phyloP scores from a whole-genome alignment of 305 asterid genomes.

The Solanum hybrid region DNA sequence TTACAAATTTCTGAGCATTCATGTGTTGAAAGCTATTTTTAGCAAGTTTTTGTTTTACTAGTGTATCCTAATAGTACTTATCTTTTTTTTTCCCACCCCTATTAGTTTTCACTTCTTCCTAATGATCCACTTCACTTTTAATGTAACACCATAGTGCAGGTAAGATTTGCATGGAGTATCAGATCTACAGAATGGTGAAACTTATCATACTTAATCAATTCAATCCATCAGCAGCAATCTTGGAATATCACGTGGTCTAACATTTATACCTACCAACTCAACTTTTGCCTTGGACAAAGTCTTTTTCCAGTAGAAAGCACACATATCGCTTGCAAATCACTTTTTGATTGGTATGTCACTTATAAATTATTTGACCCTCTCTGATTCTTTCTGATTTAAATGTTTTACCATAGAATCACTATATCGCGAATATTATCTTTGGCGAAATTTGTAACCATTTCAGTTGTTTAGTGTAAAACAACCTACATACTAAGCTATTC shows the following conservation, averaged over 20 bases:
- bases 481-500: background rate
- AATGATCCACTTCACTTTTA: background rate
- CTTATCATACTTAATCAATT: background rate
- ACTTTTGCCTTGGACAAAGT: background rate
- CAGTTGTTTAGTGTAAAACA: background rate
- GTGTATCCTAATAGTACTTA: background rate
- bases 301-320: background rate
- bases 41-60: background rate
- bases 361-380: background rate
- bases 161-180: background rate
- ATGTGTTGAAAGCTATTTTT: background rate
- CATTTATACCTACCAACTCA: background rate
- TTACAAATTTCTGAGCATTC: background rate
- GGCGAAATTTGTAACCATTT: background rate
- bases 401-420: background rate
- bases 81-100: background rate
- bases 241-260: background rate
- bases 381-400: background rate
- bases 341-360: background rate
- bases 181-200: background rate
- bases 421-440: background rate
- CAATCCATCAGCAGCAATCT: background rate
- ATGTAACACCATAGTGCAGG: background rate
- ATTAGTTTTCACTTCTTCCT: background rate
- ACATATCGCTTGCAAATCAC: background rate